A percentile compares a stretch with the other conserved stretches of the same genome.
Evolutionary conservation across 2,329 filamentous ascomycete genomes (phyloP).

Genomic region (Phaeosphaeria sp.): DNA sequence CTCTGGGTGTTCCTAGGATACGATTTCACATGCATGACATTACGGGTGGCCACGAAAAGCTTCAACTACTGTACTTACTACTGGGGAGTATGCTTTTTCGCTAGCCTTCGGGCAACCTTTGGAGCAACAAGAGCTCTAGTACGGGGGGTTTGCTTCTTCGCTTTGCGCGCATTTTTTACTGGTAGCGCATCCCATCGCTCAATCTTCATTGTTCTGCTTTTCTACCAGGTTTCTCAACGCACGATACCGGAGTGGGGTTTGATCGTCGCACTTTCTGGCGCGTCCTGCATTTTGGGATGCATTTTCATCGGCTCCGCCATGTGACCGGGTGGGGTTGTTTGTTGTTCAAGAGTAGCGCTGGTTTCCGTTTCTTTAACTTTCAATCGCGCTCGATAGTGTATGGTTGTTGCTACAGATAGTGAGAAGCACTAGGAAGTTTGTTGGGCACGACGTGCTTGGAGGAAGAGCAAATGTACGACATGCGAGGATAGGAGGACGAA

Average conservation of each 20-base stretch:
- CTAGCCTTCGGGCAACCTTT: conserved; percentile 26
- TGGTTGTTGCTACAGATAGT: neutral
- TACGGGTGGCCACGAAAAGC: conserved; percentile 29
- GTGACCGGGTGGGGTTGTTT: neutral
- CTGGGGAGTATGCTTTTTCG: conserved; percentile 10
- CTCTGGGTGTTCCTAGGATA: conserved; percentile 21
- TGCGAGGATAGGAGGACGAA: neutral
- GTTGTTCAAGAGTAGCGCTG: neutral
- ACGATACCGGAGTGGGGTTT: conserved; percentile 1
- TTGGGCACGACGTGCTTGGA: neutral
- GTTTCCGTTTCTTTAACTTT: neutral
- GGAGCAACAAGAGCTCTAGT: neutral
- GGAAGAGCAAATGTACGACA: neutral
- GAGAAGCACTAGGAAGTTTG: neutral
- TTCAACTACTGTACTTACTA: conserved; percentile 22
- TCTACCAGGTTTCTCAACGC: neutral
- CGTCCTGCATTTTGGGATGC: neutral
- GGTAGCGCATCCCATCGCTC: conserved; percentile 5
- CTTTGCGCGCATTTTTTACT: neutral
- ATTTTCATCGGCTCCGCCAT: neutral
- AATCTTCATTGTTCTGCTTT: neutral
- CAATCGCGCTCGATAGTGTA: neutral
- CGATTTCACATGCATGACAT: conserved; percentile 27
- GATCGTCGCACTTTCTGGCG: neutral
- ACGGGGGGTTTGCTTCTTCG: neutral